A percentile compares a stretch with the other conserved stretches of the same genome.
Conservation (phyloP, 2,329 filamentous ascomycete genomes). For the Blastomyces percursus region DNA sequence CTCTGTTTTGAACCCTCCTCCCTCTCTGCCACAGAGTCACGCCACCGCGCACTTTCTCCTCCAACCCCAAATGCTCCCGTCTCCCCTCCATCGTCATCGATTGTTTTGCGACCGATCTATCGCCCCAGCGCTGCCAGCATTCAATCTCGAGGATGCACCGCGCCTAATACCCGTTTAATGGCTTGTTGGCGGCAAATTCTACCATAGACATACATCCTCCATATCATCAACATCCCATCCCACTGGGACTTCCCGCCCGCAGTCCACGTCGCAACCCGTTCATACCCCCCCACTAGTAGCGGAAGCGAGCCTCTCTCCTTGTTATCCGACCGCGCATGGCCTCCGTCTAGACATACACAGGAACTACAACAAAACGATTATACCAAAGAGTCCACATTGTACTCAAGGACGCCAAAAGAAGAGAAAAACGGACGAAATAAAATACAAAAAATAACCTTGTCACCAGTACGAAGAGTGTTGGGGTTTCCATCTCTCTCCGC, state of each 20-base stretch:
- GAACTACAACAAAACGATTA: not conserved
- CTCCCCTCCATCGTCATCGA: not conserved
- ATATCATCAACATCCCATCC: not conserved
- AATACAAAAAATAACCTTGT: not conserved
- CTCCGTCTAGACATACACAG: not conserved
- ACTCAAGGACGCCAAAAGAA: not conserved
- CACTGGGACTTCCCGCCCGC: not conserved
- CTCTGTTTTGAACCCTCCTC: not conserved
- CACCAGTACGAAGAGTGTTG: not conserved
- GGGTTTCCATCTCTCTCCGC: not conserved
- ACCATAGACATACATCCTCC: not conserved
- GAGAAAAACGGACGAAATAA: not conserved
- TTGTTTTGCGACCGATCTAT: not conserved
- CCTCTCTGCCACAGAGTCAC: not conserved
- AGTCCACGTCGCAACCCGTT: not conserved
- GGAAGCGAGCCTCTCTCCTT: not conserved
- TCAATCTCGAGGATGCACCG: conserved; percentile 5
- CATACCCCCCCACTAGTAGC: not conserved
- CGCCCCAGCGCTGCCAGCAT: not conserved
- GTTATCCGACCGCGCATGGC: not conserved
- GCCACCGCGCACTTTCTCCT: not conserved
- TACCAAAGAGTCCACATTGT: not conserved
- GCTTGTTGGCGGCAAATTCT: conserved; percentile 1
- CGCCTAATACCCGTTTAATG: not conserved
- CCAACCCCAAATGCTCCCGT: not conserved